Evolutionary conservation across 1,139 yeast species (phyloP).

Genomic region (Kluyveromyces marxianus): DNA sequence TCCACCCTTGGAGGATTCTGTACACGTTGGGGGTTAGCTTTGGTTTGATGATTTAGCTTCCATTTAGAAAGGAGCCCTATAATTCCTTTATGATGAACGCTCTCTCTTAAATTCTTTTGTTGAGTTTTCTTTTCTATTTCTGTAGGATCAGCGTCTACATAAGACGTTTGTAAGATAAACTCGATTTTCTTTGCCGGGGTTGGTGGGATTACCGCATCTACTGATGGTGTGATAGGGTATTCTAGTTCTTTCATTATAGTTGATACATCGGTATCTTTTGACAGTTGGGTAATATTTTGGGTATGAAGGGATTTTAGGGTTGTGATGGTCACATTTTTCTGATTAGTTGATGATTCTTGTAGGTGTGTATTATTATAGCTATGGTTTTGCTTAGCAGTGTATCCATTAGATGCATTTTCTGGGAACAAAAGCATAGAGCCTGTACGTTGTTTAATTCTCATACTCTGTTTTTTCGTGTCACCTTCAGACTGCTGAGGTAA

Average conservation of each 20-base stretch:
- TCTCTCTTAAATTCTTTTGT: not conserved
- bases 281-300: conserved; percentile 10
- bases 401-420: conserved; percentile 18
- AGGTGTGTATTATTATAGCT: not conserved
- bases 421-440: conserved; percentile 31
- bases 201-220: conserved; percentile 47
- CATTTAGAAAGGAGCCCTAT: conserved; percentile 25
- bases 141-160: not conserved
- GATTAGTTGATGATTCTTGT: not conserved
- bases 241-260: conserved; percentile 30
- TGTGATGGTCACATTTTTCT: not conserved
- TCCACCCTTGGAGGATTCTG: conserved; percentile 24
- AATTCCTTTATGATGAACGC: conserved; percentile 17
- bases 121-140: not conserved
- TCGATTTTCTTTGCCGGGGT: conserved; percentile 65
- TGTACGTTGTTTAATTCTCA: conserved; percentile 17
- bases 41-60: conserved; percentile 22
- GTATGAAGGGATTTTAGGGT: conserved; percentile 1
- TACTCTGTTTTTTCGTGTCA: conserved; percentile 5
- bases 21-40: not conserved
- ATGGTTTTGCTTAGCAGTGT: not conserved
- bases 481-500: conserved; percentile 12
- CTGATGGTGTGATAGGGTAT: conserved; percentile 36
- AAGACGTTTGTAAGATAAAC: conserved; percentile 26
- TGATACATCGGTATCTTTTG: conserved; percentile 23